Percentiles rank a stretch among this genome's conserved stretches.
phyloP scores from a whole-genome alignment of 768 basidiomycete species.

The Lactifluus volemus region DNA sequence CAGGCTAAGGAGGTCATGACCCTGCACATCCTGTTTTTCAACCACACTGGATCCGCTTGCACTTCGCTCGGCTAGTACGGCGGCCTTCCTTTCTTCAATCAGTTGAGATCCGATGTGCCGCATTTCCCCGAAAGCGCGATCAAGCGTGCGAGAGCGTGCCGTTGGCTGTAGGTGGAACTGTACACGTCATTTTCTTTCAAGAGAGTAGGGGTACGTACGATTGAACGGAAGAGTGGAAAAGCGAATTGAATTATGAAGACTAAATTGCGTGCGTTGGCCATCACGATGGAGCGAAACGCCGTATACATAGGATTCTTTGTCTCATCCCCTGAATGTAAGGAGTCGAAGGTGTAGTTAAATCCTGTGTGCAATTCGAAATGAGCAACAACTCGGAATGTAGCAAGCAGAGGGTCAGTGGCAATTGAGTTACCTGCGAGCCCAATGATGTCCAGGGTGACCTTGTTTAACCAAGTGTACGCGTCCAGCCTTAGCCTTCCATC shows the following conservation, averaged over 20 bases:
- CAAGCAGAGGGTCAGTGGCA: background rate
- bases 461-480: slow-evolving; percentile 19
- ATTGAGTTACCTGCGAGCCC: slow-evolving; percentile 20
- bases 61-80: slow-evolving; percentile 10
- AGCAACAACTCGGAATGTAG: background rate
- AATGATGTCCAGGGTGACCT: slow-evolving; percentile 22
- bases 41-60: background rate
- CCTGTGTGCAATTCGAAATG: slow-evolving; percentile 22
- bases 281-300: slow-evolving; percentile 29
- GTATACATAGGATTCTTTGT: slow-evolving; percentile 27
- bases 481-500: slow-evolving; percentile 1
- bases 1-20: slow-evolving; percentile 16
- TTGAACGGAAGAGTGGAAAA: slow-evolving; percentile 30
- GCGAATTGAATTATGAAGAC: slow-evolving; percentile 28
- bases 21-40: slow-evolving; percentile 17
- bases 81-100: too few relatives aligned
- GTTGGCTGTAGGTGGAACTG: slow-evolving; percentile 21
- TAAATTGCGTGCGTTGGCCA: slow-evolving; percentile 10
- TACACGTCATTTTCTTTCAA: background rate
- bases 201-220: slow-evolving; percentile 27
- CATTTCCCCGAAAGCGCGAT: slow-evolving; percentile 35
- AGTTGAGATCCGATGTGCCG: slow-evolving; percentile 34
- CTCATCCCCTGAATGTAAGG: slow-evolving; percentile 22
- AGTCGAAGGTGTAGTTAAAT: slow-evolving; percentile 32
- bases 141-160: slow-evolving; percentile 14